Base-by-base conservation (phyloP, 441 rosid genomes). In the Daphne laureola region DNA sequence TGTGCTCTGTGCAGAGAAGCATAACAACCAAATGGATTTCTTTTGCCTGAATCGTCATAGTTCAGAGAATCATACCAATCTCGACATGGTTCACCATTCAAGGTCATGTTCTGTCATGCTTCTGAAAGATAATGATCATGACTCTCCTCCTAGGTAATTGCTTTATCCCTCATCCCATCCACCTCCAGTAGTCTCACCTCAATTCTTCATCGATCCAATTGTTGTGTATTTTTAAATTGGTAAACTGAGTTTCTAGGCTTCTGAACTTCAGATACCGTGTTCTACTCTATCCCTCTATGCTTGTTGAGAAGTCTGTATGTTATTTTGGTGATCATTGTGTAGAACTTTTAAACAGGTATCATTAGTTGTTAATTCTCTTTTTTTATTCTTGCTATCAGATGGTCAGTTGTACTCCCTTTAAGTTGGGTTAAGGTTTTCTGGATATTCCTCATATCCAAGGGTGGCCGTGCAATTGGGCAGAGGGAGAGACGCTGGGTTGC, bases 401-500 rank as follows among this genome's bases (percentile, higher is more conserved):
- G 96, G 96, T 88, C 98, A 41, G 16, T 86, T 47, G 70, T 88
- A 62, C 77, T 89, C 47, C 96, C 96, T 43, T 63, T 92, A 56
- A 79, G 86, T 76, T 92, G 98, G 96, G 72, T 67, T 42, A 80
- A 65, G 74, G 85, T 83, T 55, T 84, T 89, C 64, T 87, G 97
- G 96, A 64, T 64, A 61, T 61, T 77, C 54, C 65, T 93, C 12
- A 61, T 89, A 67, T 75, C 90, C 57, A 80, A 81, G 58, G 98
- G 96, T 57, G 95, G 83, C 65, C 83, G 66, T 61, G 92, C 90
- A 14, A 78, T 92, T 66, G 98, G 97, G 59, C 78, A 79, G 64
- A 77, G 86, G 70, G 95, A 92, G 78, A 92, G 74, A 73, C 85
- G 52, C 54, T 87, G 96, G 98, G 47, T 85, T 61, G 77, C 92